Evolutionary conservation across 257 asterid genomes (phyloP).

Genomic region (Mitragyna speciosa): DNA sequence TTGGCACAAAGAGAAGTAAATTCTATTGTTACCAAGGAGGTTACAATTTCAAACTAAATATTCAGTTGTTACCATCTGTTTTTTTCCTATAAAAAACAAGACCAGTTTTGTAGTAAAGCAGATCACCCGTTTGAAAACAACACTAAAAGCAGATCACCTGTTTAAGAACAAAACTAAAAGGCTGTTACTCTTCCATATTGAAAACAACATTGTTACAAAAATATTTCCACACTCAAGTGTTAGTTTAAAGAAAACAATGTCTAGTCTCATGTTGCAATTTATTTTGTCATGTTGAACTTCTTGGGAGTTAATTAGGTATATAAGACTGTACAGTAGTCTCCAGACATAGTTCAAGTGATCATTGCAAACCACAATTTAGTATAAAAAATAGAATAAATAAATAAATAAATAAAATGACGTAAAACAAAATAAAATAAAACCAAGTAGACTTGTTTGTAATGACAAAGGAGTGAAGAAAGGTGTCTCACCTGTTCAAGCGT

Average conservation of each 20-base stretch:
- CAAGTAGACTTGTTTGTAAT: background rate
- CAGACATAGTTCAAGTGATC: background rate
- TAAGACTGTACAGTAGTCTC: background rate
- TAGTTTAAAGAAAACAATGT: background rate
- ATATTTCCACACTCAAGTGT: background rate
- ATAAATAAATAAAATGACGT: too few relatives aligned
- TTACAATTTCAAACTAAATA: too few relatives aligned
- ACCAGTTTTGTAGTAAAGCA: too few relatives aligned
- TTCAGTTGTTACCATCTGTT: too few relatives aligned
- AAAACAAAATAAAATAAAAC: too few relatives aligned
- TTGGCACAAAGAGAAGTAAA: too few relatives aligned
- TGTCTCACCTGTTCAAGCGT: slow-evolving; percentile 86
- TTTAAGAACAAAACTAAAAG: background rate
- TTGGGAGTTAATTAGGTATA: background rate
- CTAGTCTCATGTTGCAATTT: background rate
- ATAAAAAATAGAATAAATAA: background rate
- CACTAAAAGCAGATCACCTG: background rate
- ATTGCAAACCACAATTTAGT: background rate
- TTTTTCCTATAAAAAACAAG: too few relatives aligned
- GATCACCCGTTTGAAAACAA: too few relatives aligned
- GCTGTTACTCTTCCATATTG: background rate
- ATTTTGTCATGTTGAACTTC: background rate
- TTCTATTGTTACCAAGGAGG: too few relatives aligned
- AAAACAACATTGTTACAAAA: background rate
- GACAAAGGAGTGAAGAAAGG: background rate